Base-by-base conservation (phyloP, 2,329 filamentous ascomycete genomes). In the Aureobasidium musti region DNA sequence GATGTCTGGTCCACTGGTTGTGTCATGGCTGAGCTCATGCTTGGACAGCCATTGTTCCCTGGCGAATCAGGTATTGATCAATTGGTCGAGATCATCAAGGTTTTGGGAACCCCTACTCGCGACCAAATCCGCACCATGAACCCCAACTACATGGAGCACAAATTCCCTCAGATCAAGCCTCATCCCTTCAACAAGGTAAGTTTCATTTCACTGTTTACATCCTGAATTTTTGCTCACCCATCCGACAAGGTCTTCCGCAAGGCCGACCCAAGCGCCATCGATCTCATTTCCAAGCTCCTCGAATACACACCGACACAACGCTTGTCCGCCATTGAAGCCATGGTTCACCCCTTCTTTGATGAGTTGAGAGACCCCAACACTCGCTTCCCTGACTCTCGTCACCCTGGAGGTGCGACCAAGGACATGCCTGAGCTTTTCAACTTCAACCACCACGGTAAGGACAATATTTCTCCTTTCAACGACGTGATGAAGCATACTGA, bases 81-180 rank as follows among this genome's bases (percentile, higher is more conserved):
- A 78, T 84, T 99, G 57, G 95, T 99, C 53, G 95, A 99, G 80
- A 99, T 99, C 77, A 99, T 99, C 85, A 99, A 99, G 82, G 94
- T 99, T 63, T 83, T 99, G 68, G 95, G 95, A 68, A 99, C 95
- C 21, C 95, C 95, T 21, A 98, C 95, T 41, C 87, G 95, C 71
- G 95, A 99, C 79, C 95, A 99, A 80, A 99, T 99, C 75, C 91
- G 95, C 73, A 99, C 95, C 71, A 99, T 99, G 95, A 99, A 99
- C 80, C 95, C 95, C 68, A 99, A 99, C 81, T 99, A 99, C 81
- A 99, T 99, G 95, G 95, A 99, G 82, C 95, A 99, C 83, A 98
- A 98, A 83, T 99, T 99, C 81, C 95, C 95, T 56, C 95, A 99
- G 80, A 99, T 99, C 83, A 99, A 99, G 84, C 95, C 95, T 67